These are phyloP conservation scores for Aspergillus leporis DNA, from an alignment of 495 filamentous ascomycete genomes.

Conservation along the genomic window DNA sequence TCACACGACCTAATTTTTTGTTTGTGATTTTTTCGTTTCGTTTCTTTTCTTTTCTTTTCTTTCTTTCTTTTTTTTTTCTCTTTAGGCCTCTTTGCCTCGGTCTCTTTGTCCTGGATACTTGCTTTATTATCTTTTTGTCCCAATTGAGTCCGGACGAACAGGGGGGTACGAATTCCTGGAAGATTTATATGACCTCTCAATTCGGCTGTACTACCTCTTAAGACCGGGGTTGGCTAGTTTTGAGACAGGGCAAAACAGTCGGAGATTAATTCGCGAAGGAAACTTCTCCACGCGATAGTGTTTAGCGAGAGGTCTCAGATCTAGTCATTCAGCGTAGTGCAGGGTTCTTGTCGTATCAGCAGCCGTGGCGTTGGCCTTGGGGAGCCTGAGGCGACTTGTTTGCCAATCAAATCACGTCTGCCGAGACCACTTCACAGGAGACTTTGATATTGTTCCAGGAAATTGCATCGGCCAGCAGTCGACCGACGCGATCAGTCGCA, in stretches of 20 bases:
- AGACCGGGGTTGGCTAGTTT: conserved; percentile 10
- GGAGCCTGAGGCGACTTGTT: conserved; percentile 18
- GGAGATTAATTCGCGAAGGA: conserved; percentile 6
- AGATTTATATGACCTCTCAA: conserved; percentile 1
- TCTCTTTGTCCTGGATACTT: conserved; percentile 10
- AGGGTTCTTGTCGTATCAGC: conserved; percentile 32
- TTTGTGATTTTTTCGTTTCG: conserved; percentile 2
- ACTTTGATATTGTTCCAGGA: conserved; percentile 7
- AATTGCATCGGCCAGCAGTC: conserved; percentile 3
- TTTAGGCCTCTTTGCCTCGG: conserved; percentile 7
- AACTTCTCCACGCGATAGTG: conserved; percentile 16
- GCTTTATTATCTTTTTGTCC: conserved; percentile 10
- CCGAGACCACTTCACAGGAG: conserved; percentile 1
- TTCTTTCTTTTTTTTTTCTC: conserved; percentile 1
- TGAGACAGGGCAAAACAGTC: conserved; percentile 10
- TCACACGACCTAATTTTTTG: background rate
- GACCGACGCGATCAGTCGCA: conserved; percentile 7
- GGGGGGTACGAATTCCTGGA: background rate
- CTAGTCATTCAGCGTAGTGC: conserved; percentile 25
- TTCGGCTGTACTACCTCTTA: background rate
- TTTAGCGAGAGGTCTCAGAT: conserved; percentile 24
- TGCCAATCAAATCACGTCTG: conserved; percentile 21
- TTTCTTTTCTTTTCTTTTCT: conserved; percentile 5
- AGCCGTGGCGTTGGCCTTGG: conserved; percentile 30
- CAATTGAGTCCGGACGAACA: conserved; percentile 12